phyloP scores from a whole-genome alignment of 139 green algal genomes.

The Volvox africanus region DNA sequence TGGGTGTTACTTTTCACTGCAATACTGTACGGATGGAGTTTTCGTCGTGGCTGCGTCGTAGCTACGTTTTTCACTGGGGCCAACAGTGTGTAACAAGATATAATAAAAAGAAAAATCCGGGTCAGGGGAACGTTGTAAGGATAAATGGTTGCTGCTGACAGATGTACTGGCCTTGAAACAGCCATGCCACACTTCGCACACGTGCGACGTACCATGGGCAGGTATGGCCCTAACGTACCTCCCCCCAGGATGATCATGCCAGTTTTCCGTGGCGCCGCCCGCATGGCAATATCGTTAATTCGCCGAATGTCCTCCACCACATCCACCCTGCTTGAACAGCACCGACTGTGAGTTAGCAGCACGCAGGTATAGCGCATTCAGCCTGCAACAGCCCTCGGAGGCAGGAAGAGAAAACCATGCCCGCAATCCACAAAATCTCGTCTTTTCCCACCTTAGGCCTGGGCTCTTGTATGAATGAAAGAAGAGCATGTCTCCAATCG shows the following conservation, averaged over 20 bases:
- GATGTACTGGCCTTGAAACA: no score
- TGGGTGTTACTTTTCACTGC: no score
- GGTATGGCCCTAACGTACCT: slow-evolving; percentile 74
- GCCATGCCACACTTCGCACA: no score
- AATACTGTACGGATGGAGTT: no score
- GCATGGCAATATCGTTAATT: slow-evolving; percentile 96
- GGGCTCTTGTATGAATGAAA: slow-evolving; percentile 95
- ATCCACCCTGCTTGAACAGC: slow-evolving; percentile 61
- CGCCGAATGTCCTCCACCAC: slow-evolving; percentile 83
- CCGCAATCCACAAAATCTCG: neutral
- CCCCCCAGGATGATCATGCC: slow-evolving; percentile 96
- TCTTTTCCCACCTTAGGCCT: slow-evolving; percentile 26
- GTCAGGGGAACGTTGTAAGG: no score
- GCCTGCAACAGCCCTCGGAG: neutral
- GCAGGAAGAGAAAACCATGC: neutral
- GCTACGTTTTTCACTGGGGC: no score
- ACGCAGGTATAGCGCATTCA: no score
- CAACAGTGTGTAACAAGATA: no score
- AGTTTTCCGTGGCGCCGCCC: slow-evolving; percentile 84
- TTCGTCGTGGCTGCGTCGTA: no score
- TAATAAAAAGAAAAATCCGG: no score
- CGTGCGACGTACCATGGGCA: no score
- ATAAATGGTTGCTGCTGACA: no score
- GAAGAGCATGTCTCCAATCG: slow-evolving; percentile 98
- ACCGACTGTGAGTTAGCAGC: neutral